Evolutionary conservation across 208 protist genomes (phyloP), one percentile per base, ranked within the genome.

Genomic region (Trypanosoma scelopori): DNA sequence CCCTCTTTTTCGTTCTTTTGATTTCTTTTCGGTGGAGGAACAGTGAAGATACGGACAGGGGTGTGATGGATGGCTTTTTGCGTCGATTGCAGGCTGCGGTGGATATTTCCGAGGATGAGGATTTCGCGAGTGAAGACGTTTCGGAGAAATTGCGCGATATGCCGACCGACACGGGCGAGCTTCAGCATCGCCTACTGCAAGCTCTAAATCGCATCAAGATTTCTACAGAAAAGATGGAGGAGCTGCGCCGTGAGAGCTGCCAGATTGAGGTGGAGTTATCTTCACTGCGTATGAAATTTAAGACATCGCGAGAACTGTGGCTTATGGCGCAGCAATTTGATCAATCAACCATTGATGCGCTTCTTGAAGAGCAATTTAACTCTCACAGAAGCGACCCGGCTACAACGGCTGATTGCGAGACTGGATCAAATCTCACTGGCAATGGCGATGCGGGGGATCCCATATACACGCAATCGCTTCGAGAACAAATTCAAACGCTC

Each of bases 241-340:
- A 68, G 41, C 47, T 86, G 35, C 45, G 53, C 1, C 46, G 37
- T 35, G 80, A 86, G 12, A 82, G 76, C 71, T 69, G 41, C 16
- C 50, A 46, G 13, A 69, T 86, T 12, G 70, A 86, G 47, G 45
- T 60, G 27, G 67, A 82, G 37, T 43, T 82, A 13, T 59, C 63
- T 3, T 46, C 64, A 7, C 11, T 76, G 32, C 70, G 64, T n/a
- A 64, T 66, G 4, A 55, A 56, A 42, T 70, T 78, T 46, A 57
- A 52, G 41, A 63, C 58, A 4, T 74, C 68, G 25, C 75, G 76
- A 0, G 70, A 82, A 35, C 18, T 70, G n/a, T 82, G 71, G 73
- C 18, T 62, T 18, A 23, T 50, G 23, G 62, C 71, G 1, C 69
- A 74, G 15, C 48, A 70, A 45, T 37, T 61, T 22, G 62, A 82